phyloP scores from a whole-genome alignment of 2,329 filamentous ascomycete species.

The Fusarium floridanum region DNA sequence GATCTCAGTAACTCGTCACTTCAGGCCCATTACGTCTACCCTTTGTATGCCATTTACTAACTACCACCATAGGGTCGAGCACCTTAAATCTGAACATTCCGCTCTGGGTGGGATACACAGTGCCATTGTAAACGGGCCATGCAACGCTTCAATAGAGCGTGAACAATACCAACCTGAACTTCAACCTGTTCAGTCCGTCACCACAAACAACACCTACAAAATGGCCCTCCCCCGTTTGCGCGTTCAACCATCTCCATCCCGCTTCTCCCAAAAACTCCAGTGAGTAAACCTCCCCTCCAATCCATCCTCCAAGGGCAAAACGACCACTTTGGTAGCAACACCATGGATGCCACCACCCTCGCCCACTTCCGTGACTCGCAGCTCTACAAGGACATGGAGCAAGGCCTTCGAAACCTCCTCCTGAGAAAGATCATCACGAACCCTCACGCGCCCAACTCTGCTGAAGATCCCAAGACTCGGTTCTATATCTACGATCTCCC shows the following conservation, averaged over 20 bases:
- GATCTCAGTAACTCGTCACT: too few species aligned
- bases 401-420: constrained; percentile 18
- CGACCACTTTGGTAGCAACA: too few species aligned
- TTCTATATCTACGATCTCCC: not conserved
- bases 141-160: not conserved
- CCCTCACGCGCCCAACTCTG: not conserved
- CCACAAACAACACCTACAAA: not conserved
- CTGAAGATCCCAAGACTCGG: not conserved
- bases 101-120: not conserved
- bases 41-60: too few species aligned
- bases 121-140: not conserved
- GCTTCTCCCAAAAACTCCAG: not conserved
- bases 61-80: too few species aligned
- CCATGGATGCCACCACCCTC: not conserved
- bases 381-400: constrained; percentile 15
- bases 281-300: not conserved
- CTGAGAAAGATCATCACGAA: not conserved
- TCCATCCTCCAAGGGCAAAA: not conserved
- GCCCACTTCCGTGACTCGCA: not conserved
- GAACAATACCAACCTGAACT: not conserved
- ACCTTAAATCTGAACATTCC: too few species aligned
- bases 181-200: not conserved
- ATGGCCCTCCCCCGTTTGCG: not conserved
- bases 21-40: too few species aligned
- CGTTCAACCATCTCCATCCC: not conserved